phyloP scores from a whole-genome alignment of 2,329 filamentous ascomycete genomes.

The Lachnellula subtilissima region DNA sequence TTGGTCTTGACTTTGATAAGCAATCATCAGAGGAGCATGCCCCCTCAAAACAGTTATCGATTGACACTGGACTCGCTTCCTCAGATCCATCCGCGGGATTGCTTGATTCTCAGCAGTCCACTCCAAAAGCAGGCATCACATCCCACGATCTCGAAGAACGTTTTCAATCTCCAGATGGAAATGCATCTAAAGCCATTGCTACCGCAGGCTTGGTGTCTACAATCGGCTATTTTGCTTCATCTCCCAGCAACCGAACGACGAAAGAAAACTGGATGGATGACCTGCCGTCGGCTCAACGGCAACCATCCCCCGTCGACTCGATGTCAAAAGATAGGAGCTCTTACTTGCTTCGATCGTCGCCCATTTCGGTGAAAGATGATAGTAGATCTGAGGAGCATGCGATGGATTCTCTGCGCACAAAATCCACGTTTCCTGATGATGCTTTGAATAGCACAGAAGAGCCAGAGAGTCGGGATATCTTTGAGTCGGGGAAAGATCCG shows the following conservation, averaged over 20 bases:
- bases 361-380: slow-evolving; percentile 23
- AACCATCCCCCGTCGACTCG: slow-evolving; percentile 38
- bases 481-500: slow-evolving; percentile 4
- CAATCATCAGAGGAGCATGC: slow-evolving; percentile 2
- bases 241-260: slow-evolving; percentile 24
- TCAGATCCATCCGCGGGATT: slow-evolving; percentile 39
- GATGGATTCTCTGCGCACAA: slow-evolving; percentile 10
- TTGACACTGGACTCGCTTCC: slow-evolving; percentile 37
- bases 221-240: slow-evolving; percentile 22
- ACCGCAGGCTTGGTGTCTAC: slow-evolving; percentile 20
- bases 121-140: slow-evolving; percentile 58
- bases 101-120: slow-evolving; percentile 60
- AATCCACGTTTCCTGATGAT: slow-evolving; percentile 4
- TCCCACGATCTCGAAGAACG: slow-evolving; percentile 19
- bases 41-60: slow-evolving; percentile 30
- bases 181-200: slow-evolving; percentile 14
- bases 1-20: background rate
- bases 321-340: slow-evolving; percentile 41
- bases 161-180: slow-evolving; percentile 7
- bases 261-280: slow-evolving; percentile 16
- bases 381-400: background rate
- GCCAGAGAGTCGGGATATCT: slow-evolving; percentile 7
- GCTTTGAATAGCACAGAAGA: slow-evolving; percentile 20
- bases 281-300: slow-evolving; percentile 15
- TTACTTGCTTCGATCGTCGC: slow-evolving; percentile 38